These are phyloP conservation scores for Nemania sp. DNA, from an alignment of 2,329 filamentous ascomycete genomes.

Conservation along the genomic window DNA sequence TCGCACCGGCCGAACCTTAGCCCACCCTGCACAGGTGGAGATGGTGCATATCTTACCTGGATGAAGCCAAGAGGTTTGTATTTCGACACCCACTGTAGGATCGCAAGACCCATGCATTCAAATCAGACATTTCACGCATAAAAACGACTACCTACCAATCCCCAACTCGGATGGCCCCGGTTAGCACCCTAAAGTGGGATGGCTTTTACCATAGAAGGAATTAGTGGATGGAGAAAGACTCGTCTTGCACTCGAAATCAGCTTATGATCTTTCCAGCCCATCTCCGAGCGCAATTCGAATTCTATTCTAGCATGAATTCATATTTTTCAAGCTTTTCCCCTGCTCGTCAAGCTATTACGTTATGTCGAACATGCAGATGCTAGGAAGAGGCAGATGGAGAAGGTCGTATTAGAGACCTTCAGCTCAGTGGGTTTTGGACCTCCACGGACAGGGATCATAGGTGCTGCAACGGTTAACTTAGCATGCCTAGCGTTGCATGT, in stretches of 20 bases:
- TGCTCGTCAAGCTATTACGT: neutral
- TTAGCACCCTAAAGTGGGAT: neutral
- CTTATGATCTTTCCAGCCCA: neutral
- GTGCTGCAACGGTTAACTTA: neutral
- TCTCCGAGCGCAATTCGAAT: too few species aligned
- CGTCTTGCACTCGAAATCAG: neutral
- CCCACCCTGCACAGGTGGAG: slow-evolving; percentile 26
- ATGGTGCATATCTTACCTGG: slow-evolving; percentile 8
- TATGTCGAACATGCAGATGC: neutral
- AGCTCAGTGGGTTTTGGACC: slow-evolving; percentile 11
- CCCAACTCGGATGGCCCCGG: slow-evolving; percentile 31
- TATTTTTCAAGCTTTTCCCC: neutral
- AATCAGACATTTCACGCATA: neutral
- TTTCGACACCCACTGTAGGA: neutral
- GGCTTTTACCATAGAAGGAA: slow-evolving; percentile 9
- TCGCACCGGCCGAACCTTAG: slow-evolving; percentile 11
- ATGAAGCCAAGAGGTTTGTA: slow-evolving; percentile 13
- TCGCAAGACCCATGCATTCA: slow-evolving; percentile 4
- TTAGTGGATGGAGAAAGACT: neutral
- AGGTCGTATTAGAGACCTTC: slow-evolving; percentile 1
- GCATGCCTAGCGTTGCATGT: slow-evolving; percentile 19
- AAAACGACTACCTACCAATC: slow-evolving; percentile 21
- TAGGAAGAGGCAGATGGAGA: neutral
- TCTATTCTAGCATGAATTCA: neutral
- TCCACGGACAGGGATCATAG: slow-evolving; percentile 15